phyloP scores from a whole-genome alignment of 352 stramenopile genomes.

The Blastocystis sp. region DNA sequence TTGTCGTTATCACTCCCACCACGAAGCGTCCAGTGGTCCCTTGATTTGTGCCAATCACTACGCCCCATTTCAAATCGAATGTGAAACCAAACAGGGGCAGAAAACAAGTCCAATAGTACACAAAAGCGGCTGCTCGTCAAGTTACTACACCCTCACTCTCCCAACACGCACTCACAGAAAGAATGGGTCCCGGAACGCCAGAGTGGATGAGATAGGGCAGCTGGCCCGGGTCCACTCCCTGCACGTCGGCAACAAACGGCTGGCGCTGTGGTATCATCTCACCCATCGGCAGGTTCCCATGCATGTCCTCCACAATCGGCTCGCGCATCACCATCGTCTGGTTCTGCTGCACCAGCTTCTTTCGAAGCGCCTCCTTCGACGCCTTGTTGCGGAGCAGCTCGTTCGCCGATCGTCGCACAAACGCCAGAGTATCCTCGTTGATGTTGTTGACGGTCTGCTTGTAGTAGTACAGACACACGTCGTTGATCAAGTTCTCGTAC shows the following conservation, averaged over 20 bases:
- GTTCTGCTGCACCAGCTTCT: constrained; percentile 46
- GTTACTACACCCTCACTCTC: not conserved
- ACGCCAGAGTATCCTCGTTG: constrained; percentile 62
- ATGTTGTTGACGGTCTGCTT: constrained; percentile 61
- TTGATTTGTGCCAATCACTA: not conserved
- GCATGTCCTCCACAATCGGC: constrained; percentile 3
- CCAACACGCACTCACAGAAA: not conserved
- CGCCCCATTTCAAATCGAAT: not conserved
- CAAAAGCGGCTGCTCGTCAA: not conserved
- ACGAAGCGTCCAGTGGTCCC: not conserved
- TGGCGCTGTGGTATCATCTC: not conserved
- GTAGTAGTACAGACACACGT: constrained; percentile 63
- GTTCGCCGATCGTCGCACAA: constrained; percentile 58
- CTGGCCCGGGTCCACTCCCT: not conserved
- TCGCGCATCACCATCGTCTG: not conserved
- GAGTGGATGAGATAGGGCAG: constrained; percentile 31
- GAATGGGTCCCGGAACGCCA: not conserved
- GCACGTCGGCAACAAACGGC: constrained; percentile 16
- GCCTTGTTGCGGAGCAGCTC: constrained; percentile 67
- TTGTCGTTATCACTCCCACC: too few species aligned
- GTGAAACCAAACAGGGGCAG: not conserved
- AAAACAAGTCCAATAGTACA: not conserved
- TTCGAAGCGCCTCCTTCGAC: constrained; percentile 57
- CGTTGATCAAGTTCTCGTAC: constrained; percentile 63
- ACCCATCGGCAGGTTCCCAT: not conserved